phyloP scores from a whole-genome alignment of 75 land plant genomes.

The Picea sitchensis region DNA sequence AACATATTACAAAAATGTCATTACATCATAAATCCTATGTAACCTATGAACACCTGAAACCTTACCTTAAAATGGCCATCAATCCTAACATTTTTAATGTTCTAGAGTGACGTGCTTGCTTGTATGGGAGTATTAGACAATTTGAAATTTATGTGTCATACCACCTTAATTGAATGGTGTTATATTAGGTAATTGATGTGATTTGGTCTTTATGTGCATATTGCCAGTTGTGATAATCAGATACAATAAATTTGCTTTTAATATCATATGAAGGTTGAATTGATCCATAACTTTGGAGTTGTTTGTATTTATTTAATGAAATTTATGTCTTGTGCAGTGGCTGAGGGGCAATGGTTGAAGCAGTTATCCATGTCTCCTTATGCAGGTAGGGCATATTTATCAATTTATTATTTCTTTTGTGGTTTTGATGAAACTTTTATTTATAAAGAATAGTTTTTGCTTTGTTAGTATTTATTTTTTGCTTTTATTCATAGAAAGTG shows the following conservation, averaged over 20 bases:
- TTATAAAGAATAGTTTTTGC: too few relatives aligned
- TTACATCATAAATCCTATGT: too few relatives aligned
- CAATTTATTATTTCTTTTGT: background rate
- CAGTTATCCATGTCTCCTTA: slow-evolving; percentile 60
- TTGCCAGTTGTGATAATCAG: background rate
- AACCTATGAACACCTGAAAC: too few relatives aligned
- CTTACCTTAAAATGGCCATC: too few relatives aligned
- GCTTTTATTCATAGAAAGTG: background rate
- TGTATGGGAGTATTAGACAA: background rate
- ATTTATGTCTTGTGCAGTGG: slow-evolving; percentile 41
- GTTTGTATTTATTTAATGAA: background rate
- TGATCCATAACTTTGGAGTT: background rate
- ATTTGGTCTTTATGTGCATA: background rate
- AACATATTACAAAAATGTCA: too few relatives aligned
- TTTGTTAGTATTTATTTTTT: background rate
- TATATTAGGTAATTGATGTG: background rate
- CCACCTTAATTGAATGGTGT: background rate
- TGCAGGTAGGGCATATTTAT: slow-evolving; percentile 30
- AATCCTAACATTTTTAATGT: too few relatives aligned
- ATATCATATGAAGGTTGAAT: background rate
- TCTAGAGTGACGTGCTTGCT: background rate
- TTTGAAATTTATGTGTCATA: background rate
- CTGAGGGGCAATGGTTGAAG: slow-evolving; percentile 74
- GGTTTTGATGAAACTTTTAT: background rate
- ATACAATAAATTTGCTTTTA: background rate